phyloP scores from a whole-genome alignment of 1,139 yeast genomes.

The Candida tropicalis region DNA sequence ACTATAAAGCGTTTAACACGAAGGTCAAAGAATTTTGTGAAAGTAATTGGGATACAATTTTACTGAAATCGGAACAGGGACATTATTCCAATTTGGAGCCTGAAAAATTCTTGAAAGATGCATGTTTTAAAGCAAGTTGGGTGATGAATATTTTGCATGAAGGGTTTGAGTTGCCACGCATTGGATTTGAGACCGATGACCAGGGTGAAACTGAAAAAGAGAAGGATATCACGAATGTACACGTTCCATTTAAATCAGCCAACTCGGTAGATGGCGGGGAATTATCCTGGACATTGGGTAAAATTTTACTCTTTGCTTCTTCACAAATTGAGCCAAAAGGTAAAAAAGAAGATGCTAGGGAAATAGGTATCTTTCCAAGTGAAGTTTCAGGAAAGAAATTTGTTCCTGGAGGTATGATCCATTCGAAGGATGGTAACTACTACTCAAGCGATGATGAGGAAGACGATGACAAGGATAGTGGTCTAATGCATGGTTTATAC shows the following conservation, averaged over 20 bases:
- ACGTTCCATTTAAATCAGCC: slow-evolving; percentile 63
- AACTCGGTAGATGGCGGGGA: slow-evolving; percentile 61
- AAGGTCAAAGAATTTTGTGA: slow-evolving; percentile 68
- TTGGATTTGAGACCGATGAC: slow-evolving; percentile 47
- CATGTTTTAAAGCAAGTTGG: slow-evolving; percentile 87
- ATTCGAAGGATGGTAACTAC: slow-evolving; percentile 2
- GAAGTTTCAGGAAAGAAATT: slow-evolving; percentile 44
- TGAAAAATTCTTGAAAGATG: slow-evolving; percentile 53
- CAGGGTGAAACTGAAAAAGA: slow-evolving; percentile 19
- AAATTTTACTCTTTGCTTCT: slow-evolving; percentile 60
- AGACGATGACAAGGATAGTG: slow-evolving; percentile 21
- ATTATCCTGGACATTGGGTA: slow-evolving; percentile 69
- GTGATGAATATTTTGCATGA: slow-evolving; percentile 75
- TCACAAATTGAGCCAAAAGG: slow-evolving; percentile 43
- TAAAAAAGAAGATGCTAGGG: slow-evolving; percentile 10
- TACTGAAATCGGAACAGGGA: slow-evolving; percentile 52
- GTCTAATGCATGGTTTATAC: slow-evolving; percentile 12
- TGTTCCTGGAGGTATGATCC: slow-evolving; percentile 36
- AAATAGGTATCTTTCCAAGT: slow-evolving; percentile 60
- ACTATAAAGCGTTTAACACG: slow-evolving; percentile 59
- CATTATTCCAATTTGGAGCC: slow-evolving; percentile 51
- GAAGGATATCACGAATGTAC: slow-evolving; percentile 32
- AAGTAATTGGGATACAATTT: slow-evolving; percentile 59
- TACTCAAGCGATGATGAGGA: slow-evolving; percentile 24
- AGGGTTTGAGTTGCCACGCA: slow-evolving; percentile 73